phyloP scores from a whole-genome alignment of 2,329 filamentous ascomycete genomes.

The Sporothrix schenckii region DNA sequence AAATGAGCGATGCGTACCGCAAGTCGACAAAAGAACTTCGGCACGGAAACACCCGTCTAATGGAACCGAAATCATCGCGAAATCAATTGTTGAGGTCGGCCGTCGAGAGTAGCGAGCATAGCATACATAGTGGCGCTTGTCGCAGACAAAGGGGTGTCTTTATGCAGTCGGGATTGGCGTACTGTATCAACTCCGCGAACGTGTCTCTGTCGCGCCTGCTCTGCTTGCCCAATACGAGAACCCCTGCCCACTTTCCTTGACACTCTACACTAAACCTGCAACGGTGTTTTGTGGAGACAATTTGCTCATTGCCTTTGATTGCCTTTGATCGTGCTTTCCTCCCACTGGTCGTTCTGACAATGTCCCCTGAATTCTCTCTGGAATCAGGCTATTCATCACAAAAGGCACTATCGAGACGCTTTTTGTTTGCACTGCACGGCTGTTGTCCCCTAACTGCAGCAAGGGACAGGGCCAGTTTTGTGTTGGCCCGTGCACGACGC shows the following conservation, averaged over 20 bases:
- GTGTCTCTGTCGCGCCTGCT: conserved; percentile 13
- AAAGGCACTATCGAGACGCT: conserved; percentile 16
- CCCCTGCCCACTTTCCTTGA: conserved; percentile 12
- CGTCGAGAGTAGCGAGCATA: background rate
- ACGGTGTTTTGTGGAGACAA: background rate
- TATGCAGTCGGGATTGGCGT: background rate
- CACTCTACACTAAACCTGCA: background rate
- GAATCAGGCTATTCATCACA: conserved; percentile 24
- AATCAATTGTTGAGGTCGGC: background rate
- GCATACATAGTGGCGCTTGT: conserved; percentile 9
- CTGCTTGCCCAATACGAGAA: conserved; percentile 23
- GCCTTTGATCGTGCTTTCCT: background rate
- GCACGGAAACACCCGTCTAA: conserved; percentile 15
- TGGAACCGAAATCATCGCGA: background rate
- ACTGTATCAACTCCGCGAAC: background rate
- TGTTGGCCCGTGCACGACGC: conserved; percentile 22
- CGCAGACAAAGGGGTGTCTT: conserved; percentile 22
- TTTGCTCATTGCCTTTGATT: background rate
- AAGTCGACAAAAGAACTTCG: background rate
- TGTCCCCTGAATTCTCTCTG: background rate
- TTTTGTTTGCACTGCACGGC: conserved; percentile 25
- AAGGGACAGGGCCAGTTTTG: background rate
- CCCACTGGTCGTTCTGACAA: no score
- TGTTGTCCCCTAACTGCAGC: background rate
- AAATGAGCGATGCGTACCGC: background rate